Conservation (phyloP, 768 basidiomycete genomes). For the Suillus decipiens region DNA sequence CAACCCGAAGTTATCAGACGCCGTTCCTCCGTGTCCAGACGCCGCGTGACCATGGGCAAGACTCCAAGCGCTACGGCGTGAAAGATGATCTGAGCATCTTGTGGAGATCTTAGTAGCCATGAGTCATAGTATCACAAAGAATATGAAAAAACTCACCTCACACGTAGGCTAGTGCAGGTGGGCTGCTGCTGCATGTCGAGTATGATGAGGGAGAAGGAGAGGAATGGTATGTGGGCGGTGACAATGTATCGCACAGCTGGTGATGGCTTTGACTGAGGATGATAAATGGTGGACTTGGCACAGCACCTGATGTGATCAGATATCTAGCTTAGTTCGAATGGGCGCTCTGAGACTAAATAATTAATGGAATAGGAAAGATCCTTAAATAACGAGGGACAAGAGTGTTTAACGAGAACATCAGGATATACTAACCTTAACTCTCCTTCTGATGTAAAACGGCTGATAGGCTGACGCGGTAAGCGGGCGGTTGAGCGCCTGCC, state of each 20-base stretch:
- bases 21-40: constrained; percentile 76
- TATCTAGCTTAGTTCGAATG: constrained; percentile 2
- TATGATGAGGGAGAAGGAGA: not conserved
- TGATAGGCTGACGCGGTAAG: constrained; percentile 17
- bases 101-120: constrained; percentile 42
- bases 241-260: constrained; percentile 1
- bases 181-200: constrained; percentile 62
- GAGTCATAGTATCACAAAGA: not conserved
- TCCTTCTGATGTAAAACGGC: constrained; percentile 34
- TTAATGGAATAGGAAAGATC: constrained; percentile 12
- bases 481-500: constrained; percentile 27
- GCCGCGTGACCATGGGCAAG: constrained; percentile 67
- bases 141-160: constrained; percentile 34
- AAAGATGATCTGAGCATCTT: constrained; percentile 75
- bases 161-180: constrained; percentile 64
- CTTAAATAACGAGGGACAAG: constrained; percentile 32
- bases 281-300: constrained; percentile 3
- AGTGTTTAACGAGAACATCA: constrained; percentile 20
- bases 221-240: not conserved
- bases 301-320: constrained; percentile 7
- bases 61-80: constrained; percentile 62
- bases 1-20: constrained; percentile 68
- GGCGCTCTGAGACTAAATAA: constrained; percentile 7
- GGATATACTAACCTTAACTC: constrained; percentile 31
- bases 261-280: constrained; percentile 2